These are phyloP conservation scores for Garcia nutans DNA, from an alignment of 345 rosid genomes.

Conservation along the genomic window DNA sequence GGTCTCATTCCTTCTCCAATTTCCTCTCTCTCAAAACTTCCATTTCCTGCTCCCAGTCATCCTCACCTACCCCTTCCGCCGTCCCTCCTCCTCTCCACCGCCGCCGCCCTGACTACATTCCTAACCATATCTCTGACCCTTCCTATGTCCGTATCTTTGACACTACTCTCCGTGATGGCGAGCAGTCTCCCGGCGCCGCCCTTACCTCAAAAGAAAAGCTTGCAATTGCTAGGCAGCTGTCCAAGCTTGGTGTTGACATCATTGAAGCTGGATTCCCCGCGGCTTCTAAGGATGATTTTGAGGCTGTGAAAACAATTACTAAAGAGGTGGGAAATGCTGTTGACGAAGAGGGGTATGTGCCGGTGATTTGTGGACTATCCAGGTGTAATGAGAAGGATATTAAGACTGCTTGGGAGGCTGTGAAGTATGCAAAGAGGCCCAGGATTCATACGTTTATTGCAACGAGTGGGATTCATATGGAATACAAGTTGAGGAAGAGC, in stretches of 20 bases:
- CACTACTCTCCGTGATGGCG: slow-evolving; percentile 98
- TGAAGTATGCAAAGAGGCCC: slow-evolving; percentile 72
- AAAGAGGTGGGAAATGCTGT: slow-evolving; percentile 68
- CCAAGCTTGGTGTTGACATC: slow-evolving; percentile 84
- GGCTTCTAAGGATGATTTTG: slow-evolving; percentile 85
- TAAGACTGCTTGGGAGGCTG: slow-evolving; percentile 82
- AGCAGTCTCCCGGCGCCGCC: slow-evolving; percentile 97
- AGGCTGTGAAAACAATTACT: slow-evolving; percentile 73
- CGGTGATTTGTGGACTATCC: slow-evolving; percentile 89
- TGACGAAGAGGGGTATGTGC: slow-evolving; percentile 64
- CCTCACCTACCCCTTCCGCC: not conserved
- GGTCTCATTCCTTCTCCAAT: not conserved
- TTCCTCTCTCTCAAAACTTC: not conserved
- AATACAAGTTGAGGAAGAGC: slow-evolving; percentile 73
- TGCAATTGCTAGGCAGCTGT: slow-evolving; percentile 84
- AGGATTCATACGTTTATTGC: slow-evolving; percentile 89
- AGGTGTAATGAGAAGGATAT: slow-evolving; percentile 85
- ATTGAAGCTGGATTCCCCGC: slow-evolving; percentile 96
- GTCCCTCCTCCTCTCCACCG: slow-evolving; percentile 1
- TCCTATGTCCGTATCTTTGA: slow-evolving; percentile 82
- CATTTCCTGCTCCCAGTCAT: slow-evolving; percentile 6
- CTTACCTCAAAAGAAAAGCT: slow-evolving; percentile 89
- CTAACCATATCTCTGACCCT: slow-evolving; percentile 69
- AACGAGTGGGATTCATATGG: slow-evolving; percentile 79
- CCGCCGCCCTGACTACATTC: slow-evolving; percentile 64